Conservation (phyloP, 768 basidiomycete species). For the Hygrocybe coccinea region DNA sequence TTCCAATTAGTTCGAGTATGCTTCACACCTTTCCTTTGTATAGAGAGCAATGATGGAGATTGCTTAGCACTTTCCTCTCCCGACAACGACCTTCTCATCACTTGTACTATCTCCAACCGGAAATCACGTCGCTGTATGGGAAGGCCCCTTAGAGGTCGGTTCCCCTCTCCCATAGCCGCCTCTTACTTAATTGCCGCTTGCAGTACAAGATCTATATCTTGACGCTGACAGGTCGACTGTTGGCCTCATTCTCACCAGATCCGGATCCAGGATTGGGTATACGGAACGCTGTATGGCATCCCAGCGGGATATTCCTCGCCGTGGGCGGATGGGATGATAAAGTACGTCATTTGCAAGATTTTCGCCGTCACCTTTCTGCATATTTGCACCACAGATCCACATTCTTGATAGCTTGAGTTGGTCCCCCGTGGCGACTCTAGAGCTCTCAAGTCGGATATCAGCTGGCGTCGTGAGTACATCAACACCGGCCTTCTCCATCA, state of each 20-base stretch:
- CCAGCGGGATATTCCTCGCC: conserved; percentile 74
- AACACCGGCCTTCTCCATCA: not conserved
- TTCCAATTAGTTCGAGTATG: conserved; percentile 70
- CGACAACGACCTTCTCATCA: conserved; percentile 67
- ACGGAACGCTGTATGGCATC: conserved; percentile 78
- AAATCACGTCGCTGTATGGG: conserved; percentile 75
- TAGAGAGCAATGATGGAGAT: not conserved
- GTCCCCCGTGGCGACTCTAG: conserved; percentile 60
- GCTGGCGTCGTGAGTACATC: conserved; percentile 46
- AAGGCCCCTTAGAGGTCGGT: conserved; percentile 74
- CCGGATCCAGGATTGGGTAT: conserved; percentile 84
- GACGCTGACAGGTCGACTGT: conserved; percentile 57
- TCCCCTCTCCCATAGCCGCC: conserved; percentile 2
- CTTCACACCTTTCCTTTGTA: not conserved
- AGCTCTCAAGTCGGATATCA: conserved; percentile 55
- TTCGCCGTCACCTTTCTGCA: conserved; percentile 6
- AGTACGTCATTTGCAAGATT: conserved; percentile 34
- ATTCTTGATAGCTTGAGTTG: conserved; percentile 74
- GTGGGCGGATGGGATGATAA: conserved; percentile 89
- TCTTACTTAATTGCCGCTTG: not conserved
- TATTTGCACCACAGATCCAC: conserved; percentile 48
- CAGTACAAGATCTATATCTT: conserved; percentile 77
- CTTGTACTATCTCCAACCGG: conserved; percentile 74
- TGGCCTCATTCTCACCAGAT: conserved; percentile 64
- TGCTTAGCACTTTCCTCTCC: conserved; percentile 74